phyloP scores from a whole-genome alignment of 805 yeast species.

The Candida argentea region DNA sequence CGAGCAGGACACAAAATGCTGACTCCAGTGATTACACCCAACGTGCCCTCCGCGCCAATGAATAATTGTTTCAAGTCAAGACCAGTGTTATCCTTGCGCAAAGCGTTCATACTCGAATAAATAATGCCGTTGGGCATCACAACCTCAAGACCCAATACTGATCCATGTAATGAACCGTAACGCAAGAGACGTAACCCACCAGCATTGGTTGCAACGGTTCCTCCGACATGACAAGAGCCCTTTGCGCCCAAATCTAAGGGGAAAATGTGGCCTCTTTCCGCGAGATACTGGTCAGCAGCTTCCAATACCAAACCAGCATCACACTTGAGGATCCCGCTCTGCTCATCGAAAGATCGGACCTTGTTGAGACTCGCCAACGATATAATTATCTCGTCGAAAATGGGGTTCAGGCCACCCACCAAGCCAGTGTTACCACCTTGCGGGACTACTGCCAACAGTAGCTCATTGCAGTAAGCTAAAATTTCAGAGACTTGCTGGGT shows the following conservation, averaged over 20 bases:
- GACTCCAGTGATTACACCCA: slow-evolving; percentile 85
- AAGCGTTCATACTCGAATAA: slow-evolving; percentile 67
- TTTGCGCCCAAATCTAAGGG: slow-evolving; percentile 94
- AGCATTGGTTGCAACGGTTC: slow-evolving; percentile 91
- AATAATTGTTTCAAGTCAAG: slow-evolving; percentile 87
- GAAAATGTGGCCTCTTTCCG: slow-evolving; percentile 80
- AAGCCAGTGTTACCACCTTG: slow-evolving; percentile 97
- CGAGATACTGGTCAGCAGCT: slow-evolving; percentile 66
- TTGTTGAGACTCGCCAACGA: slow-evolving; percentile 64
- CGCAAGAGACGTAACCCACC: slow-evolving; percentile 85
- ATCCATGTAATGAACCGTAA: slow-evolving; percentile 88
- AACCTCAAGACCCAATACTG: slow-evolving; percentile 83
- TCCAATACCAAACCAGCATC: slow-evolving; percentile 91
- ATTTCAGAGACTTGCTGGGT: slow-evolving; percentile 70
- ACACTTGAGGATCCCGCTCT: slow-evolving; percentile 75
- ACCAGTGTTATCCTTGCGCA: slow-evolving; percentile 93
- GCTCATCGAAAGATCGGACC: slow-evolving; percentile 70
- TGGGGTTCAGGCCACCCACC: slow-evolving; percentile 90
- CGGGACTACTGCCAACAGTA: slow-evolving; percentile 78
- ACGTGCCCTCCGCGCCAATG: slow-evolving; percentile 89
- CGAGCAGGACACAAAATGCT: slow-evolving; percentile 85
- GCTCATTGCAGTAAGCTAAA: slow-evolving; percentile 68
- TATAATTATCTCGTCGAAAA: slow-evolving; percentile 80
- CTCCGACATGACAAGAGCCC: slow-evolving; percentile 95
- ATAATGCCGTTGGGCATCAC: slow-evolving; percentile 88